Base-by-base conservation (phyloP, 176 grass and related monocot species). In the Eleusine indica region DNA sequence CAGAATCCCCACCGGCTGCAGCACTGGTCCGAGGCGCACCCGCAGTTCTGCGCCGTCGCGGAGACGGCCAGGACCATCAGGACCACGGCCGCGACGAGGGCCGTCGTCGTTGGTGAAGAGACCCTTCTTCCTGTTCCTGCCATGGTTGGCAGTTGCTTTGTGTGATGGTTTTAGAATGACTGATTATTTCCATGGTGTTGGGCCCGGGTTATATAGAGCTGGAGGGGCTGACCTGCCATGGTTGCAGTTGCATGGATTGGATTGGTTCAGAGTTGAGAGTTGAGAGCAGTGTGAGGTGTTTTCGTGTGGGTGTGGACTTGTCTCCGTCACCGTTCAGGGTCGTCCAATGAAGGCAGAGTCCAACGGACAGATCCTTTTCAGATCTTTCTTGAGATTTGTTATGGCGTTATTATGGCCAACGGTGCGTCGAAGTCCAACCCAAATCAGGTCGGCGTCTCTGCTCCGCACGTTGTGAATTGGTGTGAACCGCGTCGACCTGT, bases 1-100 rank as follows among this genome's bases (percentile, higher is more conserved):
- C 91, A 92, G 84, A 4, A 90, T 2, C 91, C 87, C 48, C n/a
- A 92, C 18, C 3, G 3, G 91, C 87, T 92, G 91, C 91, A 92
- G 77, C 91, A 92, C 71, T 22, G 67, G 2, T 0, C 68, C 22
- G 66, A 11, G 18, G 77, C 68, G 81, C 91, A 92, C 80, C 84
- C 87, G 81, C 91, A 93, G 73, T 19, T 78, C 68, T 90, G 83
- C 79, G 84, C 88, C 0, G 66, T 15, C 28, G 73, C 77, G 39
- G 49, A 28, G n/a, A 81, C 5, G 52, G 22, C 30, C 6, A 60
- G 32, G 9, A 0, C 11, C 3, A 88, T 56, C 22, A 30, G 46
- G 35, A 11, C 37, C 16, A 0, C 0, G 22, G 14, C 58, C 15
- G 25, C 13, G 42, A 43, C 42, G 42, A 43, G 42, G 42, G 42